These are phyloP conservation scores for Nitzschia inconspicua DNA, from an alignment of 108 stramenopile genomes.

Conservation along the genomic window DNA sequence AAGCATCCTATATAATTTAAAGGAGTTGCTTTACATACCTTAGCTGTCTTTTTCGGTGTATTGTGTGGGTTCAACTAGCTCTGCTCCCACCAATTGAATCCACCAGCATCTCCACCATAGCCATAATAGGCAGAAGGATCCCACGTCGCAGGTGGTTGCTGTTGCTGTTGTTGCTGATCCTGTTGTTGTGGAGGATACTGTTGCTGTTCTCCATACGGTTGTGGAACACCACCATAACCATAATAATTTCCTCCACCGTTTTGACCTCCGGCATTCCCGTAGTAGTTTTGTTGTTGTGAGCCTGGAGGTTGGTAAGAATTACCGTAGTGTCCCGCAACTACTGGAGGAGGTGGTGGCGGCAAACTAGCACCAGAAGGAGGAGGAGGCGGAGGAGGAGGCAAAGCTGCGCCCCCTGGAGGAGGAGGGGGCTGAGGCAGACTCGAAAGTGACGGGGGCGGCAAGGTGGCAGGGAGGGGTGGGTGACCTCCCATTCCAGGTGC, in stretches of 20 bases:
- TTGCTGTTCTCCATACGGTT: constrained; percentile 17
- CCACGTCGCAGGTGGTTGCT: constrained; percentile 54
- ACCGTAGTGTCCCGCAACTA: neutral
- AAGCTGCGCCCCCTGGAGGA: constrained; percentile 2
- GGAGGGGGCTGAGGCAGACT: constrained; percentile 11
- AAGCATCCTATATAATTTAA: too few species aligned
- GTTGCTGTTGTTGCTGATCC: constrained; percentile 45
- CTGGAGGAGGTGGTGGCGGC: constrained; percentile 21
- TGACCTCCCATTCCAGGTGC: neutral
- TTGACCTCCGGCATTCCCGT: constrained; percentile 10
- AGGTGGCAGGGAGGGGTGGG: constrained; percentile 7
- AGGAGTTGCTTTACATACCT: too few species aligned
- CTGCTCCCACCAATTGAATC: constrained; percentile 91
- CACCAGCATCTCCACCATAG: constrained; percentile 56
- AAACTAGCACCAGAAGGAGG: constrained; percentile 8
- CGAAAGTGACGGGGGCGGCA: neutral
- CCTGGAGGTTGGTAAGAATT: constrained; percentile 33
- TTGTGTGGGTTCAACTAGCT: too few species aligned
- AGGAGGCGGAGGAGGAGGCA: constrained; percentile 29
- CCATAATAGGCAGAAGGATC: constrained; percentile 69
- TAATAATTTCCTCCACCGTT: constrained; percentile 5
- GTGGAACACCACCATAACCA: neutral
- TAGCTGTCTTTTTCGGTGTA: too few species aligned
- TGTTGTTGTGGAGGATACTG: constrained; percentile 8
- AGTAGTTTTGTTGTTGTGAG: constrained; percentile 16